Evolutionary conservation across 345 rosid genomes (phyloP), one percentile per base, ranked within the genome.

Genomic region (Brassica incana): DNA sequence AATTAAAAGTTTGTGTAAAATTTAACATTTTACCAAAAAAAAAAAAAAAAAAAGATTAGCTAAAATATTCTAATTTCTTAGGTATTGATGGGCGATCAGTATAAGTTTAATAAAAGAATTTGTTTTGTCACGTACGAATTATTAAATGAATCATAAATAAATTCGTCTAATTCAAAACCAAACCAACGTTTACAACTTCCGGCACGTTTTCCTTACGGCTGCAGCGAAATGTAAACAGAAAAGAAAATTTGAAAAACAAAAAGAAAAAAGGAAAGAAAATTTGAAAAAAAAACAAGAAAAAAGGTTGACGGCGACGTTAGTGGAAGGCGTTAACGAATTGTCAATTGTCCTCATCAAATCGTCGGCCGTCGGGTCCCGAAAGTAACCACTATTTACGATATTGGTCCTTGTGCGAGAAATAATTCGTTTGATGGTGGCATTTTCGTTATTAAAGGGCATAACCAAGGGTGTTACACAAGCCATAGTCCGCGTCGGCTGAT

Each of bases 151-250:
- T 12, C 12, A 48, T 50, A 52, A n/a, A 12, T 54, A 16, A 15
- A 54, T 54, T n/a, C 58, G 59, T 15, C 11, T n/a, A 30, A 18
- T 16, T 40, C 23, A 4, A 35, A 36, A 77, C 11, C 70, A 38
- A 63, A 64, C 75, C 2, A 70, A 56, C 4, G 32, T 38, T 65
- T 58, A 65, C 62, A 72, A 72, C 18, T 38, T 18, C 29, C 8
- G 2, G 36, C 81, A 78, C 81, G 81, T 78, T 78, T 78, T 78
- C 52, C 67, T 72, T 58, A 58, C 61, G 61, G 61, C 61, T 54
- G 61, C 25, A 16, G 25, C 61, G 61, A 54, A 52, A 2, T 30
- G 38, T 54, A 54, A 54, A 54, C 60, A 15, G 9, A 54, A 54
- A 54, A 33, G 2, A 29, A 29, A 29, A 29, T 27, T 27, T 27